Evolutionary conservation across 1,139 yeast species (phyloP).

Genomic region (Kodamaea ohmeri): DNA sequence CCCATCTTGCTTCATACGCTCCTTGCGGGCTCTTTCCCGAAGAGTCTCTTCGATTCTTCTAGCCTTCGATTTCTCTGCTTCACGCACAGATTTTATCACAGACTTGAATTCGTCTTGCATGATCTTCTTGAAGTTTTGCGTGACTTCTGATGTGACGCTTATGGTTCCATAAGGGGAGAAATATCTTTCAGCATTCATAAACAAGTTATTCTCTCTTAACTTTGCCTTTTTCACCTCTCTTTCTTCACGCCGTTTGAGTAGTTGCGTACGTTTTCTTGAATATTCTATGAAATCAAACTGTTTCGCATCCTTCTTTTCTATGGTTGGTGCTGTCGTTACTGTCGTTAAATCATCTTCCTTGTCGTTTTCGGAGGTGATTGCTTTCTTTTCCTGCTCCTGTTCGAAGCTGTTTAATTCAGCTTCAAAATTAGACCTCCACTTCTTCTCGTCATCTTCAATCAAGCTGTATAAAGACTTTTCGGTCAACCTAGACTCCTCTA

Average conservation of each 20-base stretch:
- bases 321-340: neutral
- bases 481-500: conserved; percentile 76
- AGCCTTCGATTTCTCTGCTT: conserved; percentile 28
- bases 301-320: conserved; percentile 14
- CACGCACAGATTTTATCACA: conserved; percentile 35
- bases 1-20: conserved; percentile 22
- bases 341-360: neutral
- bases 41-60: conserved; percentile 22
- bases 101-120: conserved; percentile 35
- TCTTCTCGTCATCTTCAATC: conserved; percentile 42
- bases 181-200: conserved; percentile 45
- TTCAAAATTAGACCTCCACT: conserved; percentile 33
- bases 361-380: neutral
- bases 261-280: conserved; percentile 41
- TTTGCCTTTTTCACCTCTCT: conserved; percentile 21
- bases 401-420: conserved; percentile 17
- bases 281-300: conserved; percentile 55
- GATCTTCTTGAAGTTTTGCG: conserved; percentile 23
- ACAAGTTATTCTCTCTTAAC: conserved; percentile 33
- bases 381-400: conserved; percentile 6
- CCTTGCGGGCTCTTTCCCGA: conserved; percentile 23
- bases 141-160: conserved; percentile 26
- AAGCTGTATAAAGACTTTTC: conserved; percentile 71
- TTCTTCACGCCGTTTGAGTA: conserved; percentile 18
- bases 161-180: conserved; percentile 38